Base-by-base conservation (phyloP, 306 rosid genomes). In the Pterocarpus santalinus region DNA sequence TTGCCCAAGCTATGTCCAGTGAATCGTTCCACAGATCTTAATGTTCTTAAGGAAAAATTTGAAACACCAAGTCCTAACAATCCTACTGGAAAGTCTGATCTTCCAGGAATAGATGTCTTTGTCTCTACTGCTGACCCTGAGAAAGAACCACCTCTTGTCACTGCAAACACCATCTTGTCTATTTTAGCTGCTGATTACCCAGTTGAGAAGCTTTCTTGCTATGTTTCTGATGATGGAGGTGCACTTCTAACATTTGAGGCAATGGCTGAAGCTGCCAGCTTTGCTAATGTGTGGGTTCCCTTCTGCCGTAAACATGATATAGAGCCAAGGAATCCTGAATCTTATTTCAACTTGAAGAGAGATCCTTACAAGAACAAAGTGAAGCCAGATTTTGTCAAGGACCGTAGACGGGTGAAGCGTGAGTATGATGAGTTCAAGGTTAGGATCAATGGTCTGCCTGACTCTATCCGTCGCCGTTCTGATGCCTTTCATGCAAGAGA, bases 221-320 rank as follows among this genome's bases (percentile, higher is more conserved):
- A 95, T 88, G 99, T 95, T 66, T 95, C 99, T 86, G 99, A 95
- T 60, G 99, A 95, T 81, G 99, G 99, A 65, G 99, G 99, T 70
- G 99, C 99, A 51, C 97, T 95, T 80, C 70, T 95, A 76, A 95
- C 99, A 55, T 95, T 95, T 74, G 99, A 95, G 88, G 99, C 99
- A 76, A 95, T 95, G 99, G 99, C 99, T 11, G 99, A 95, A 82
- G 99, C 99, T 71, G 99, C 99, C 28, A 95, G 99, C 79, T 95
- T 91, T 91, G 92, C 99, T 52, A 93, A 95, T 75, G 60, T 57
- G 11, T 95, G 99, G 99, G 94, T 89, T 67, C 99, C 99, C 2
- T 95, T 95, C 85, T 95, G 99, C 74, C 97, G 99, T 56, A 95
- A 95, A 76, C 99, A 95, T 82, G 69, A n/a, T 32, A 95, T 95